Evolutionary conservation across 805 yeast genomes (phyloP).

Genomic region (Zygosaccharomyces kombuchaensis): DNA sequence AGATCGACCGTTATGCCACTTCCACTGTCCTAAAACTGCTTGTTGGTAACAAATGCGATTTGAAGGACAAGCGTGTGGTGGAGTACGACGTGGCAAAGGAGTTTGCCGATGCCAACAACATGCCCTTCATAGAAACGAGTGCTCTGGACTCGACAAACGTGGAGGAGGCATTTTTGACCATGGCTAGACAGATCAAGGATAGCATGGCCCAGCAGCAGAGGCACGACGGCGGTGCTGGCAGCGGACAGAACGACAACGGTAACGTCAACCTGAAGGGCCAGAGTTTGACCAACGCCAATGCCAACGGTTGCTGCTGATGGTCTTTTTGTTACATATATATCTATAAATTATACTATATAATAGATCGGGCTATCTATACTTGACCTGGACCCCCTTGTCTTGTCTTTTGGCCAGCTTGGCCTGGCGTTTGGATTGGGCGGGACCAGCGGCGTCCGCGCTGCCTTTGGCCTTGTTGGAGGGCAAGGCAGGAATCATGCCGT

Average conservation of each 20-base stretch:
- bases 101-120: conserved; percentile 86
- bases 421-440: conserved; percentile 39
- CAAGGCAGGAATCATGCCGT: conserved; percentile 25
- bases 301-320: conserved; percentile 46
- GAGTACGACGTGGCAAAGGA: conserved; percentile 96
- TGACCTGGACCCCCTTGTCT: conserved; percentile 35
- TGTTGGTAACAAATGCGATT: conserved; percentile 95
- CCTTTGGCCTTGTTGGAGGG: conserved; percentile 14
- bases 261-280: conserved; percentile 74
- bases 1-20: conserved; percentile 96
- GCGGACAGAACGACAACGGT: conserved; percentile 45
- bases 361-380: conserved; percentile 29
- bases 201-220: conserved; percentile 72
- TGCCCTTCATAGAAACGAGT: conserved; percentile 93
- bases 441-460: neutral
- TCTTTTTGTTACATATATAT: conserved; percentile 8
- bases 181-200: conserved; percentile 98
- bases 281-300: conserved; percentile 42
- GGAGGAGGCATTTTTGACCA: conserved; percentile 96
- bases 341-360: conserved; percentile 5
- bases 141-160: conserved; percentile 95
- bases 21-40: conserved; percentile 93
- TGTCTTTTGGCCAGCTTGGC: conserved; percentile 39
- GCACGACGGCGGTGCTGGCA: conserved; percentile 25
- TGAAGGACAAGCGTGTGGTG: conserved; percentile 89